Evolutionary conservation across 1,284 basidiomycete species (phyloP).

Genomic region (Naganishia sp.): DNA sequence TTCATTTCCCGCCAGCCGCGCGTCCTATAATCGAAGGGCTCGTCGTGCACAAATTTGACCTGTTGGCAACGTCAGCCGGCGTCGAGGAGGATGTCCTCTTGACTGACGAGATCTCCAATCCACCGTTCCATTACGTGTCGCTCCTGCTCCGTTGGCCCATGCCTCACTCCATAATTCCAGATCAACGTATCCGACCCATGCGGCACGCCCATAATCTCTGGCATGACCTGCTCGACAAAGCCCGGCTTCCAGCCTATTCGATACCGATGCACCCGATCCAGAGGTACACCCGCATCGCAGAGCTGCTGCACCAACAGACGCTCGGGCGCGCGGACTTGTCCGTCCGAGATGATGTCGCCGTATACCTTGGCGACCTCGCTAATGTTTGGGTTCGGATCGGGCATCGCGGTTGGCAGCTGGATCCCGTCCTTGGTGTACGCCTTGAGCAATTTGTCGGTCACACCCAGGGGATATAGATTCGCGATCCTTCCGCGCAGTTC

Average conservation of each 20-base stretch:
- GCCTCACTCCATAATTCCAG: not conserved
- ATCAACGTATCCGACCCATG: not conserved
- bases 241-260: slow-evolving; percentile 2
- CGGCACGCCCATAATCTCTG: not conserved
- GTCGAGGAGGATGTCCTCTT: too few relatives aligned
- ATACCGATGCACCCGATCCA: slow-evolving; percentile 1
- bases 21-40: slow-evolving; percentile 10
- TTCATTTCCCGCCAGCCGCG: not conserved
- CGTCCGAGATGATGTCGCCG: slow-evolving; percentile 16
- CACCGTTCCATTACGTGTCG: not conserved
- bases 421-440: slow-evolving; percentile 6
- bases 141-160: not conserved
- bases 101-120: slow-evolving; percentile 9
- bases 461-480: slow-evolving; percentile 4
- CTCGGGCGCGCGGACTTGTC: slow-evolving; percentile 14
- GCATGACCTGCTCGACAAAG: not conserved
- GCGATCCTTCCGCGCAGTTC: not conserved
- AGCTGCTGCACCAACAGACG: slow-evolving; percentile 16
- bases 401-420: not conserved
- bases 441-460: slow-evolving; percentile 7
- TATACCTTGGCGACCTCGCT: slow-evolving; percentile 3
- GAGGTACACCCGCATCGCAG: slow-evolving; percentile 7
- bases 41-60: slow-evolving; percentile 15
- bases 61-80: not conserved
- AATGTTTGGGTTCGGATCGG: slow-evolving; percentile 20